Evolutionary conservation across 108 stramenopile genomes (phyloP), one percentile per base, ranked within the genome.

Genomic region (Discostella pseudostelligera): DNA sequence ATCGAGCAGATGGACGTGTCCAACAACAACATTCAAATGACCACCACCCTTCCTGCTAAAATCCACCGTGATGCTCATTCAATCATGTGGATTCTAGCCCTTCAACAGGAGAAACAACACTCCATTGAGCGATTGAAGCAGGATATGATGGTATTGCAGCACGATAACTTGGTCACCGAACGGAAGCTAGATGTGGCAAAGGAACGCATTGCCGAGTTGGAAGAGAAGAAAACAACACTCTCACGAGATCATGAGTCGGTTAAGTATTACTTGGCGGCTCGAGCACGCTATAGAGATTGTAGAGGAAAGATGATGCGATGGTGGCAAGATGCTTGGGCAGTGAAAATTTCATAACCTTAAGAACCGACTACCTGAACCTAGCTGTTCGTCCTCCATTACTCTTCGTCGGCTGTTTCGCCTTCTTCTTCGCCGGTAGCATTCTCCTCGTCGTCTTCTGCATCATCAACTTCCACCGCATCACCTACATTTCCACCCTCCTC

Each of bases 11-110:
- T 75, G 28, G 67, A 76, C 29, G n/a, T 76, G 14, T 62, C 74
- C 0, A 68, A 67, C 55, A 76, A 75, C 37, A 67, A 56, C 14
- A 0, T 24, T 17, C 54, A 67, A 17, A 20, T 75, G 19, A 43
- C 22, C 22, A 49, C 39, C 10, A 67, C 53, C 12, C 35, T 75
- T 26, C 66, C 74, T 0, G 48, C 24, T 24, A 58, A 62, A 32
- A 59, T 62, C 5, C 74, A 67, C 26, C 59, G 67, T 16, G 66
- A 75, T 50, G 51, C 47, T 11, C 13, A 75, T 48, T 75, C 74
- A 0, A 67, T 75, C 7, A 62, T 75, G 53, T 75, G 74, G 74
- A 68, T 75, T 21, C 55, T 75, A 8, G 24, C 46, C 16, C 48
- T 75, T n/a, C 74, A 75, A 60, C 46, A 45, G 17, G 66, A 75